These are phyloP conservation scores for Trypanosoma grayi DNA, from an alignment of 208 protist genomes.

Conservation along the genomic window DNA sequence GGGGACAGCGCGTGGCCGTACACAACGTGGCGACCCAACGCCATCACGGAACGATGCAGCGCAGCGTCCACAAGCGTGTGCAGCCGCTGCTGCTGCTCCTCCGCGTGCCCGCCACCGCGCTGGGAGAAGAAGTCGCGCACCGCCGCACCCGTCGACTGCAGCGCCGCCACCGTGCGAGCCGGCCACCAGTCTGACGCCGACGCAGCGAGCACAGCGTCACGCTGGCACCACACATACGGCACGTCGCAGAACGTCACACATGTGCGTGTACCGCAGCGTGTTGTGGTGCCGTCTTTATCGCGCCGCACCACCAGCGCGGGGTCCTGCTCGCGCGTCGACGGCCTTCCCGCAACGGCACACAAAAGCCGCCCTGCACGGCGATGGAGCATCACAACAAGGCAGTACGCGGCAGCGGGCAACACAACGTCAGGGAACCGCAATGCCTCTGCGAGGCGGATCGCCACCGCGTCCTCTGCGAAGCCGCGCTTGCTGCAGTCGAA, in stretches of 20 bases:
- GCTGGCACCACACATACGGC: slow-evolving; percentile 32
- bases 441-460: slow-evolving; percentile 33
- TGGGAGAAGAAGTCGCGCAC: slow-evolving; percentile 13
- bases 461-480: not conserved
- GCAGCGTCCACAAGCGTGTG: slow-evolving; percentile 13
- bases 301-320: slow-evolving; percentile 34
- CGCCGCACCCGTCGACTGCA: slow-evolving; percentile 4
- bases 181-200: not conserved
- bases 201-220: slow-evolving; percentile 1
- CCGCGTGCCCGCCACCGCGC: not conserved
- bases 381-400: slow-evolving; percentile 40
- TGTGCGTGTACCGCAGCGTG: slow-evolving; percentile 25
- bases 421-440: slow-evolving; percentile 40
- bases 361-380: slow-evolving; percentile 25
- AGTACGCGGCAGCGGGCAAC: slow-evolving; percentile 20
- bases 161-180: not conserved
- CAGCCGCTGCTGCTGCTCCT: not conserved
- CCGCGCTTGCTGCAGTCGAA: slow-evolving; percentile 13
- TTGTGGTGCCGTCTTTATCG: slow-evolving; percentile 11
- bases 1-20: slow-evolving; percentile 55
- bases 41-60: slow-evolving; percentile 27
- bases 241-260: slow-evolving; percentile 60
- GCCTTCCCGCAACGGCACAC: slow-evolving; percentile 36
- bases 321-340: slow-evolving; percentile 50
- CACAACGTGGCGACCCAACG: slow-evolving; percentile 43